These are phyloP conservation scores for Kwoniella pini DNA, from an alignment of 768 basidiomycete species.

Conservation along the genomic window DNA sequence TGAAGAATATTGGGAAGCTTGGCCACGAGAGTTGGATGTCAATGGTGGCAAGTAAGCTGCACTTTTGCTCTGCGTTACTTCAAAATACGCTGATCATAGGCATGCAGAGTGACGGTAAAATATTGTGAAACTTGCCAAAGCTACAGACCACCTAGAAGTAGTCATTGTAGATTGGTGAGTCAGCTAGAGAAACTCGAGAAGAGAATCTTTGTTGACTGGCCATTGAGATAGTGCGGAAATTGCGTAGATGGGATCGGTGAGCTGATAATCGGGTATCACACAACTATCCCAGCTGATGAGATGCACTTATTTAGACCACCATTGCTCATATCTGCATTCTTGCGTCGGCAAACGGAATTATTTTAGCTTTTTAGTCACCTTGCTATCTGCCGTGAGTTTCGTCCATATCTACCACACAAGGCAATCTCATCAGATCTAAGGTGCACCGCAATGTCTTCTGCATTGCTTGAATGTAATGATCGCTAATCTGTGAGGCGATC, in stretches of 20 bases:
- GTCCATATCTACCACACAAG: too few species aligned
- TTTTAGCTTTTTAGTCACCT: conserved; percentile 82
- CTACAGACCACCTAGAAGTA: conserved; percentile 89
- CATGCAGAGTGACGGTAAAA: conserved; percentile 76
- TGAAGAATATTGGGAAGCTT: conserved; percentile 62
- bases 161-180: conserved; percentile 89
- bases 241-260: conserved; percentile 96
- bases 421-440: too few species aligned
- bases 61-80: conserved; percentile 65
- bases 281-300: not conserved
- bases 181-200: not conserved
- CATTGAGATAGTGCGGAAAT: conserved; percentile 75
- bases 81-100: not conserved
- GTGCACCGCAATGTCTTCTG: too few species aligned
- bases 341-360: conserved; percentile 95
- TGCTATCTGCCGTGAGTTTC: conserved; percentile 75
- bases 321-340: conserved; percentile 70
- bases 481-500: too few species aligned
- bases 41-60: conserved; percentile 69
- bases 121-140: conserved; percentile 91
- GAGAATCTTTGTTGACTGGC: conserved; percentile 1
- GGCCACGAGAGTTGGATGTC: conserved; percentile 75
- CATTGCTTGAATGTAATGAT: too few species aligned
- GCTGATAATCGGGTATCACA: conserved; percentile 60
- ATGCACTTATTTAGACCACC: conserved; percentile 41